Base-by-base conservation (phyloP, 768 basidiomycete species). In the Leccinellum rugosiceps region DNA sequence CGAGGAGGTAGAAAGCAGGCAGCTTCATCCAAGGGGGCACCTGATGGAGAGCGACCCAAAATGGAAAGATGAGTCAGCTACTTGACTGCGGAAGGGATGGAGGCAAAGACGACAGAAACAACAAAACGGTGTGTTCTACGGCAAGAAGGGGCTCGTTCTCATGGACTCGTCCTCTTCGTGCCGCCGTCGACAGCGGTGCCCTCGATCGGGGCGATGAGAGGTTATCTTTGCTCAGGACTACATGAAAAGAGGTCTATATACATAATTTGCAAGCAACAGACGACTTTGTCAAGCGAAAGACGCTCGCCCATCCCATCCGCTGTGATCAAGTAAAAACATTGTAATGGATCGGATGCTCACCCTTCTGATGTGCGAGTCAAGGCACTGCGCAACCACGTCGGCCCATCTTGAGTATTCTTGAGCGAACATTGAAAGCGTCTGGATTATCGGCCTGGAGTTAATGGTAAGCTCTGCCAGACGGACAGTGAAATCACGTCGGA, bases 361-460 rank as follows among this genome's bases (percentile, higher is more conserved):
- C 84, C 83, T 78, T 60, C 89, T 82, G 53, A 95, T 90, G 63
- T 94, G 92, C n/a, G 79, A 75, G 65, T 94, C 90, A 34, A 96
- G 72, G 69, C 89, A 91, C 61, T 91, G 83, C 1, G 85, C 85
- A 25, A 95, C 89, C 59, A 92, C 84, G 53, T 87, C 84, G 54
- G 87, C 83, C 75, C 85, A 92, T 44, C 88, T 83, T 38, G 82
- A 74, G 70, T 90, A 88, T 55, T 96, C 90, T 75, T 93, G 90
- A 53, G 97, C 96, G 63, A 91, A 83, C 81, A 94, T 86, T 32
- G 97, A 98, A 15, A 99, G 75, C 59, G 82, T 83, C 76, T 97
- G 93, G 62, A 99, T 99, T 60, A 97, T 85, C 10, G 93, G 89
- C 67, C 94, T 87, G 63, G 94, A 96, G 76, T 98, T 99, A 80